Evolutionary conservation across 495 filamentous ascomycete species (phyloP), one percentile per base, ranked within the genome.

Genomic region (Tuber melanosporum): DNA sequence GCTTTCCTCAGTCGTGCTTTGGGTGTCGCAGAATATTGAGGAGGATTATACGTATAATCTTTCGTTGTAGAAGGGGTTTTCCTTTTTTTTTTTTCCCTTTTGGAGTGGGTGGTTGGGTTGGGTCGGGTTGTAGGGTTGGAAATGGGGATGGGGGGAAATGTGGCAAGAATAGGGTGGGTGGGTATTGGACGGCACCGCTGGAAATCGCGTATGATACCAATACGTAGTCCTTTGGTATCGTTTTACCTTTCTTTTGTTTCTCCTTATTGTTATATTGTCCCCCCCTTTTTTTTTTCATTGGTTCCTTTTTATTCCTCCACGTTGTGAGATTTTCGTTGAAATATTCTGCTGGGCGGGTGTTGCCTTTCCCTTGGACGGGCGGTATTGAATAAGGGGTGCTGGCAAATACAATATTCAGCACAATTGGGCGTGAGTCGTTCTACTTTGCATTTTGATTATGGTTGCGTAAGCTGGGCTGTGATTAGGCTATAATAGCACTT

Each of bases 11-110:
- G 89, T 88, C 26, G 91, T 97, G 5, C 88, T 99, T 12, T 99
- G 96, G 96, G 89, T 99, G 20, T 93, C 92, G 77, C 96, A 99
- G 89, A 99, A 98, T 82, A 97, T 98, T 86, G 96, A 99, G 86
- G 96, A 99, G 82, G 95, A 98, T 85, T 99, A 98, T 84, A 94
- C 93, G 72, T 99, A 99, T 85, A 98, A 94, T 83, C 87, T 99
- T 76, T 91, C 95, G 66, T 88, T 99, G 77, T 98, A 82, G 74
- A 73, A 42, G 22, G 41, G 15, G 39, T 46, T 41, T 44, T 57
- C 32, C 15, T 17, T 52, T 52, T 22, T 10, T 52, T n/a, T n/a
- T 52, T 3, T 3, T 57, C 12, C 20, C 47, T 49, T 52, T 52
- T 47, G 45, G 45, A 19, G 47, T 52, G 20, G 20, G 47, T 52